phyloP scores from a whole-genome alignment of 169 alveolate genomes.

The Plasmodium malariae region DNA sequence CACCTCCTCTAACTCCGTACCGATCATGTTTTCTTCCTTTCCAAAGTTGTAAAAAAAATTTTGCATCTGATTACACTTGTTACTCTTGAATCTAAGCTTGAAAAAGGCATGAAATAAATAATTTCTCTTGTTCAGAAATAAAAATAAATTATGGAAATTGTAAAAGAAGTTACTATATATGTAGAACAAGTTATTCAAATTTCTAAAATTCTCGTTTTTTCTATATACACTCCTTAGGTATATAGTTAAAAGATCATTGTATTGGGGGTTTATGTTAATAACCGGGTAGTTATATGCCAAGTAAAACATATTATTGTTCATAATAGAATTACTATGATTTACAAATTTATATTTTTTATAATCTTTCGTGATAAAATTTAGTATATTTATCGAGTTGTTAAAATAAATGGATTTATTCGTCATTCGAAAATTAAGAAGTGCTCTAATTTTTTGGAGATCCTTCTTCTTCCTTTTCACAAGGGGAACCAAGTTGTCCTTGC shows the following conservation, averaged over 20 bases:
- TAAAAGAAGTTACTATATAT: conserved; percentile 58
- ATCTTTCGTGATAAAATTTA: conserved; percentile 22
- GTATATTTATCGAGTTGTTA: conserved; percentile 22
- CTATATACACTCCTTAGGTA: conserved; percentile 39
- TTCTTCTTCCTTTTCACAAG: conserved; percentile 5
- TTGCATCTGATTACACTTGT: conserved; percentile 8
- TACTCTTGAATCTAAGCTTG: conserved; percentile 28
- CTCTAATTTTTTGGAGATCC: neutral
- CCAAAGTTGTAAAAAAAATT: neutral
- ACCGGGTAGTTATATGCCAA: conserved; percentile 37
- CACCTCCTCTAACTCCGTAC: neutral
- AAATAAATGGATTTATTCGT: conserved; percentile 37
- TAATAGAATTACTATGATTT: conserved; percentile 29
- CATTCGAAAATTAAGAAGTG: neutral
- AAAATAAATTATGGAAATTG: conserved; percentile 47
- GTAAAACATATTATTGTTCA: conserved; percentile 36
- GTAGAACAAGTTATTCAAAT: conserved; percentile 27
- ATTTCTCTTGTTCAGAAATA: conserved; percentile 35
- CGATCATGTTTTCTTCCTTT: neutral
- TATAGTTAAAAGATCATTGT: conserved; percentile 19
- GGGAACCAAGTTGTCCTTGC: conserved; percentile 4
- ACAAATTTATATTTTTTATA: conserved; percentile 10
- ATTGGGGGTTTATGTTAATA: conserved; percentile 30
- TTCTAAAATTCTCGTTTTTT: conserved; percentile 38
- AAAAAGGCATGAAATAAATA: conserved; percentile 49